These are phyloP conservation scores for Septoria petroselini DNA, from an alignment of 2,329 filamentous ascomycete genomes.

Conservation along the genomic window DNA sequence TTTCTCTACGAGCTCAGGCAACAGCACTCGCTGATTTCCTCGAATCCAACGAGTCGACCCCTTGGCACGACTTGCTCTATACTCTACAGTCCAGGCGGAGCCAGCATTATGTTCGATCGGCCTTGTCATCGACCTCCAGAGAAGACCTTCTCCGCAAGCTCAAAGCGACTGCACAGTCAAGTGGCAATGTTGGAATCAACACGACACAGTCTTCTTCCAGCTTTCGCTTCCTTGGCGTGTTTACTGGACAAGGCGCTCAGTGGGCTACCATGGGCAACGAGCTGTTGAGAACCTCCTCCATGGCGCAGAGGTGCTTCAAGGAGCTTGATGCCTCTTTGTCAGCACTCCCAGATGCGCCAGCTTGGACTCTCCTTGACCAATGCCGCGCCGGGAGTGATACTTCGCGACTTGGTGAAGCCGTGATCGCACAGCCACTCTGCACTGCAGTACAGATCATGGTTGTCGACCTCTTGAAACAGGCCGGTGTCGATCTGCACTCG, in stretches of 20 bases:
- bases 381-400: constrained; percentile 13
- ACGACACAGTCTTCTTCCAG: not conserved
- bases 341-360: constrained; percentile 7
- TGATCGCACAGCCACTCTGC: constrained; percentile 52
- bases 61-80: constrained; percentile 1
- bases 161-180: constrained; percentile 1
- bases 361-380: constrained; percentile 20
- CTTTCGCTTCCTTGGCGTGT: constrained; percentile 14
- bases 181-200: not conserved
- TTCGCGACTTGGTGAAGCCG: constrained; percentile 25
- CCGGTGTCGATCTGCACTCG: constrained; percentile 23
- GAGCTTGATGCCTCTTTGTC: constrained; percentile 5
- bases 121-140: not conserved
- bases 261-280: constrained; percentile 20
- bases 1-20: not conserved
- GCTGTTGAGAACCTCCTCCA: constrained; percentile 5
- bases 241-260: constrained; percentile 23
- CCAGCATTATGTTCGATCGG: constrained; percentile 2
- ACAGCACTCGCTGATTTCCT: constrained; percentile 4
- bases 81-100: constrained; percentile 8
- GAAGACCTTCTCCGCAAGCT: constrained; percentile 4
- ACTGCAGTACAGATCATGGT: constrained; percentile 56
- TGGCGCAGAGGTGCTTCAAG: constrained; percentile 10
- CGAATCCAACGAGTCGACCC: not conserved
- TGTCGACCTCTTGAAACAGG: constrained; percentile 41